phyloP scores from a whole-genome alignment of 306 rosid genomes.

The Medicago arabica region DNA sequence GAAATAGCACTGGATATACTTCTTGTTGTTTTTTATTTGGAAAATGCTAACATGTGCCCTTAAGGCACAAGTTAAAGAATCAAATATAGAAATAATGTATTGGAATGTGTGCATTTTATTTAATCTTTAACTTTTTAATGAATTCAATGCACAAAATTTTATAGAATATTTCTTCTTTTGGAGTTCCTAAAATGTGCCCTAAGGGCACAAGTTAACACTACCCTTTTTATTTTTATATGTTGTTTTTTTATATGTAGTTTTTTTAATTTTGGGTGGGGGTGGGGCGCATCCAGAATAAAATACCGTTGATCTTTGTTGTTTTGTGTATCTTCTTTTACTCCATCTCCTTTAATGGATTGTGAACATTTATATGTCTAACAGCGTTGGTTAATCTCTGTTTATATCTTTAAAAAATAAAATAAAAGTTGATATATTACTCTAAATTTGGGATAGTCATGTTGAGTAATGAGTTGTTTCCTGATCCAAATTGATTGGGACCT shows the following conservation, averaged over 20 bases:
- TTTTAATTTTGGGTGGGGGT: too few species aligned
- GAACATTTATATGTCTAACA: neutral
- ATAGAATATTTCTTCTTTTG: too few species aligned
- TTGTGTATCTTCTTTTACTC: neutral
- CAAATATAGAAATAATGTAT: too few species aligned
- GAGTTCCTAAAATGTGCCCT: too few species aligned
- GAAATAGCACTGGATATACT: slow-evolving; percentile 27
- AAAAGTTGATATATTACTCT: neutral
- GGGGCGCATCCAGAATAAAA: neutral
- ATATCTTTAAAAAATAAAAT: neutral
- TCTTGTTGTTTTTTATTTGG: slow-evolving; percentile 9
- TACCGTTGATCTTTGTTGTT: neutral
- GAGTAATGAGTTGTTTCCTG: neutral
- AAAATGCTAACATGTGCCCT: too few species aligned
- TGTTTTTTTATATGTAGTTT: neutral
- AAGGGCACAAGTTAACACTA: too few species aligned
- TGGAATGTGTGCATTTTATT: too few species aligned
- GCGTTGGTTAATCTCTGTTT: slow-evolving; percentile 9
- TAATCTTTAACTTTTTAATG: too few species aligned
- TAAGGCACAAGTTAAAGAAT: too few species aligned
- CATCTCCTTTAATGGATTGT: neutral
- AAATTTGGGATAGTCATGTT: neutral
- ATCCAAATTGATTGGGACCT: slow-evolving; percentile 1
- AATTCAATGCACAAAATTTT: too few species aligned
- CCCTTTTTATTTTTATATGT: too few species aligned